Evolutionary conservation across 2,329 filamentous ascomycete species (phyloP).

Genomic region (Cladophialophora immunda): DNA sequence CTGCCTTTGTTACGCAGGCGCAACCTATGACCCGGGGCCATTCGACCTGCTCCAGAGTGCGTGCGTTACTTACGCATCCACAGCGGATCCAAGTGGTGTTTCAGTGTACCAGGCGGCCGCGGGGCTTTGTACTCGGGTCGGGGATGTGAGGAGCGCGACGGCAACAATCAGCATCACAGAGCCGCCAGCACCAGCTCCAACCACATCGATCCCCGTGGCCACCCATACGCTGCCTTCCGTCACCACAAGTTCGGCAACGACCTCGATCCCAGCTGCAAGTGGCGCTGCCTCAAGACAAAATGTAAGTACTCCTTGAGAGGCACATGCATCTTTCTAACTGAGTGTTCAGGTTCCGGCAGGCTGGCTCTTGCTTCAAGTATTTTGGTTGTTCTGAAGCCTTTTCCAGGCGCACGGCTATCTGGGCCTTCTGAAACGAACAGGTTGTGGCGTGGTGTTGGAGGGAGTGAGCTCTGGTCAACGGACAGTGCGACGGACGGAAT

Average conservation of each 20-base stretch:
- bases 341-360: neutral
- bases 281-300: slow-evolving; percentile 1
- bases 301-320: neutral
- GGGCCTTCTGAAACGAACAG: neutral
- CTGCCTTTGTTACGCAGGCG: slow-evolving; percentile 12
- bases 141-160: slow-evolving; percentile 5
- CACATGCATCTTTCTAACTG: neutral
- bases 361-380: neutral
- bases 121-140: slow-evolving; percentile 13
- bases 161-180: slow-evolving; percentile 10
- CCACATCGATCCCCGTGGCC: neutral
- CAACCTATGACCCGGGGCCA: slow-evolving; percentile 2
- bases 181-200: neutral
- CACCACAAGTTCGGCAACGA: neutral
- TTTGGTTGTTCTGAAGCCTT: neutral
- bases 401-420: neutral
- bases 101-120: slow-evolving; percentile 2
- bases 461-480: neutral
- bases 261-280: neutral
- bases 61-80: slow-evolving; percentile 17
- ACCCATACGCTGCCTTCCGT: neutral
- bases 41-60: slow-evolving; percentile 21
- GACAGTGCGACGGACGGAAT: neutral
- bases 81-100: slow-evolving; percentile 7
- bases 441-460: neutral